Base-by-base conservation (phyloP, 306 rosid genomes). In the Acacia crassicarpa region DNA sequence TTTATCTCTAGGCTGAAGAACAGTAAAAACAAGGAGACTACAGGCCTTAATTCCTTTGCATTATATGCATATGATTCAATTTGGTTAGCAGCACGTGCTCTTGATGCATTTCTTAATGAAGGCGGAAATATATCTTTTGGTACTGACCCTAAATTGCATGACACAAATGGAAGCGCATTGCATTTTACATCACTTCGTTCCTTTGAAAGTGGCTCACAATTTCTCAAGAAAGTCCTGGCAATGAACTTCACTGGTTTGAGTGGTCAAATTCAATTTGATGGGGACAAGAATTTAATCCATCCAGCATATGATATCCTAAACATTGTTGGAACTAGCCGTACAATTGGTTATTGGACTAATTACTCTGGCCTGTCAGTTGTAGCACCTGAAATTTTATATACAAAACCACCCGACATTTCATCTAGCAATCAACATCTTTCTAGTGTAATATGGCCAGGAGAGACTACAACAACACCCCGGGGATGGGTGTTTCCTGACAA, bases 401-500 rank as follows among this genome's bases (percentile, higher is more conserved):
- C 67, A 67, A 89, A 72, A 53, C 77, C 92, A 8, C 70, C 78
- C 0, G 83, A 84, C 81, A 54, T 46, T 33, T 85, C 87, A 41
- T 48, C 70, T 63, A 83, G 88, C 48, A 87, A 53, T 83, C 89
- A 85, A 46, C 72, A 74, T 51, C 90, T 92, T 48, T 76, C 84
- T 41, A 80, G 79, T 77, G 90, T 94, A 53, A 83, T 89, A 89
- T 94, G 98, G 98, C 98, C 98, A 0, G 98, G 97, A n/a, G 96
- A 91, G 80, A 61, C 62, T 30, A 68, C 83, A 33, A 8, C 22
- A 22, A 66, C 0, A 53, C 98, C 98, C n/a, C 84, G 85, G 59
- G 98, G 97, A 74, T 94, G 98, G 98, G 93, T 94, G 38, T 94
- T 94, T 74, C 98, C 98, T 33, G 87, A 92, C 89, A 94, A 92